Conservation (phyloP, 805 yeast genomes). For the Blastobotrys robertii region DNA sequence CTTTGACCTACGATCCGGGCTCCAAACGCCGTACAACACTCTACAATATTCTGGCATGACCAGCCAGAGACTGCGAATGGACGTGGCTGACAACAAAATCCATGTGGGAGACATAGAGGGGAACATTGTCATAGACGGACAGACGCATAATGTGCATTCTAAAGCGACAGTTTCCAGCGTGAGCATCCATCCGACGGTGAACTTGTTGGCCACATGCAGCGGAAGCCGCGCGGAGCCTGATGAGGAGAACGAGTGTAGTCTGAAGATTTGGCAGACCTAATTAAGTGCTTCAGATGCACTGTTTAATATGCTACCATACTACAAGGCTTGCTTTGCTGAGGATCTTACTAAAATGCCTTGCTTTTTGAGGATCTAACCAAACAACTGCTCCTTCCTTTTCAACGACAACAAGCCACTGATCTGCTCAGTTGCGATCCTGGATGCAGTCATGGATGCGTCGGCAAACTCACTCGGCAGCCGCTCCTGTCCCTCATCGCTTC, state of each 20-base stretch:
- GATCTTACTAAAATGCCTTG: not conserved
- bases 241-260: not conserved
- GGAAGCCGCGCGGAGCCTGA: not conserved
- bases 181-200: conserved; percentile 1
- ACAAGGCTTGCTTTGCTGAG: not conserved
- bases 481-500: conserved; percentile 5
- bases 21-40: not conserved
- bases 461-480: conserved; percentile 10
- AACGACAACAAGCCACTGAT: conserved; percentile 20
- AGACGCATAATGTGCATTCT: no score
- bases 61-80: not conserved
- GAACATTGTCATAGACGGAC: not conserved
- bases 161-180: not conserved
- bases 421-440: conserved; percentile 18
- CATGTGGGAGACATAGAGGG: no score
- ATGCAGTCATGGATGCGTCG: conserved; percentile 11
- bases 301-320: not conserved
- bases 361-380: conserved; percentile 2
- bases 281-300: not conserved
- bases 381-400: conserved; percentile 16
- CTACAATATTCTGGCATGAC: conserved; percentile 4
- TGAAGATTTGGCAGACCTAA: conserved; percentile 2
- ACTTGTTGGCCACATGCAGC: conserved; percentile 1
- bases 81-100: no score
- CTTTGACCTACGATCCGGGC: not conserved